Evolutionary conservation across 768 basidiomycete genomes (phyloP).

Genomic region (Pisolithus marmoratus): DNA sequence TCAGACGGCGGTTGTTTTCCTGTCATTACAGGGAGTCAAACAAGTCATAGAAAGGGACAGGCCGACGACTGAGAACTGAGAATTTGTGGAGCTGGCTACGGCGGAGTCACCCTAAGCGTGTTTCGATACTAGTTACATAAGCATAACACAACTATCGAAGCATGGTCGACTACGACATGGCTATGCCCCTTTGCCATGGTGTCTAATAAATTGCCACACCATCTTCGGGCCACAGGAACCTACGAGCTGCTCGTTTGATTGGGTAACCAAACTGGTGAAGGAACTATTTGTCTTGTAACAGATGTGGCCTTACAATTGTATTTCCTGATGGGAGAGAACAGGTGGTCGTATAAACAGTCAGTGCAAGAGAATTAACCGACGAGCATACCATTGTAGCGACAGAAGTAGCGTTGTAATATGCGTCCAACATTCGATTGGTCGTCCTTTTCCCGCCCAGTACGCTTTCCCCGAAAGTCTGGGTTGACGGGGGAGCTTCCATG

Average conservation of each 20-base stretch:
- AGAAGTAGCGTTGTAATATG: neutral
- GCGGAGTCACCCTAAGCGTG: too few species aligned
- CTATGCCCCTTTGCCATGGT: too few species aligned
- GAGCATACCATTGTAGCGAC: neutral
- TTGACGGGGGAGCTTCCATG: conserved; percentile 18
- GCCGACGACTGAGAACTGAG: too few species aligned
- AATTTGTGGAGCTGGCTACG: too few species aligned
- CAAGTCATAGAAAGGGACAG: conserved; percentile 5
- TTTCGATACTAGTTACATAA: too few species aligned
- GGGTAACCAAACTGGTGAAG: too few species aligned
- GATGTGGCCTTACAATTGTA: conserved; percentile 8
- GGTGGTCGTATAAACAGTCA: conserved; percentile 7
- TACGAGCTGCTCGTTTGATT: neutral
- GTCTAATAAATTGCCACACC: neutral
- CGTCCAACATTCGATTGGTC: neutral
- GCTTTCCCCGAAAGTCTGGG: conserved; percentile 39
- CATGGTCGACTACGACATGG: too few species aligned
- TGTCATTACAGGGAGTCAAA: conserved; percentile 8
- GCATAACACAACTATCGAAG: neutral
- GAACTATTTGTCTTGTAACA: neutral
- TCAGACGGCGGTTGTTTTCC: conserved; percentile 3
- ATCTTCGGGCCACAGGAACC: neutral
- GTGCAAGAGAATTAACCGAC: neutral
- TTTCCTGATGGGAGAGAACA: conserved; percentile 1
- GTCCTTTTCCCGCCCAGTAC: conserved; percentile 18